A percentile compares a stretch with the other conserved stretches of the same genome.
These are phyloP conservation scores for Cnidoscolus chayamansa DNA, from an alignment of 441 rosid species.

Conservation along the genomic window DNA sequence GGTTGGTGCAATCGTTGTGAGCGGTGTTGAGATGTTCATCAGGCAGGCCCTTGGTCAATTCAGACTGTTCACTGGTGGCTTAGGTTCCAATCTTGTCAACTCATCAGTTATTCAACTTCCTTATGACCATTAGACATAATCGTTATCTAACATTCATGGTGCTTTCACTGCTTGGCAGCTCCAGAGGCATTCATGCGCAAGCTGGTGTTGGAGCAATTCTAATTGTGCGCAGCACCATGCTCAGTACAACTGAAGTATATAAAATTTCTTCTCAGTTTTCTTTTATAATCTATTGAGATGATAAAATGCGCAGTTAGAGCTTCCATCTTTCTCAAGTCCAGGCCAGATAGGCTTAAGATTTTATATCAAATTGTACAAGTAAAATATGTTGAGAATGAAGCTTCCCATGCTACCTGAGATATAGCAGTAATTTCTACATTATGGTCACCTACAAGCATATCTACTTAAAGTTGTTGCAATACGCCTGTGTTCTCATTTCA, in stretches of 20 bases:
- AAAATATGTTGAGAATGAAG: background rate
- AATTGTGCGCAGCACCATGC: background rate
- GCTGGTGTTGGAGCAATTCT: slow-evolving; percentile 39
- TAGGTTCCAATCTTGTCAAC: slow-evolving; percentile 21
- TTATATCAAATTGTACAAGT: background rate
- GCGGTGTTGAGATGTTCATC: slow-evolving; percentile 61
- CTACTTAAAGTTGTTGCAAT: background rate
- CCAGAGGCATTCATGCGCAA: slow-evolving; percentile 46
- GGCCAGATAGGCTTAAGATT: background rate
- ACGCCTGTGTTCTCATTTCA: background rate
- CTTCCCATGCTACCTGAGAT: background rate
- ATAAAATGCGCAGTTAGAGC: no score
- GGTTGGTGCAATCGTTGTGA: slow-evolving; percentile 45
- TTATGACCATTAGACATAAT: background rate
- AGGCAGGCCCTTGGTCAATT: slow-evolving; percentile 53
- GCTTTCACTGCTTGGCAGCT: slow-evolving; percentile 23
- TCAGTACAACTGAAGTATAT: background rate
- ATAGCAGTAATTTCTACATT: background rate
- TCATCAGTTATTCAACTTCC: no score
- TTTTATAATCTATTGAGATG: background rate
- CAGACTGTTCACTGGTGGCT: slow-evolving; percentile 41
- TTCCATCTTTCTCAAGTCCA: slow-evolving; percentile 4
- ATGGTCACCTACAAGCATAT: background rate
- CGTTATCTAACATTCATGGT: slow-evolving; percentile 6
- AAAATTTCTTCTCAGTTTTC: background rate